Percentiles rank a stretch among this genome's conserved stretches.
These are phyloP conservation scores for Ceratocystis cacaofunesta DNA, from an alignment of 2,329 filamentous ascomycete genomes.

Conservation along the genomic window DNA sequence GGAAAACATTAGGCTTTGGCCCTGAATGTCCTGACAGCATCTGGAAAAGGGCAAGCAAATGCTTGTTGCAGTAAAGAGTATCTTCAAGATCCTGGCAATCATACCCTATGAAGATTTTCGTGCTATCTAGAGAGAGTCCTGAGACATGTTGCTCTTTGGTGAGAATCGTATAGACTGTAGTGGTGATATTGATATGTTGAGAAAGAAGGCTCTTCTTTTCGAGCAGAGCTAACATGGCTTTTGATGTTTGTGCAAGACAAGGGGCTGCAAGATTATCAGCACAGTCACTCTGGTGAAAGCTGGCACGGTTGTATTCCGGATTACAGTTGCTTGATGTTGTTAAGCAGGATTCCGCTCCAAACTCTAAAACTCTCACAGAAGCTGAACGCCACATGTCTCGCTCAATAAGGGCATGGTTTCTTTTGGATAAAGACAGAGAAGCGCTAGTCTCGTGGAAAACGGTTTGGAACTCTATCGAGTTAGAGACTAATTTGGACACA, in stretches of 20 bases:
- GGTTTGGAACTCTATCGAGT: background rate
- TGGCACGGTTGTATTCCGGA: background rate
- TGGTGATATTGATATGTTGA: background rate
- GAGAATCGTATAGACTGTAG: background rate
- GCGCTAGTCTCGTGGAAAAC: background rate
- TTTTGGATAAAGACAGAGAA: background rate
- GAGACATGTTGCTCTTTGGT: background rate
- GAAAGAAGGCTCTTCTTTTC: background rate
- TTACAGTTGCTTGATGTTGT: background rate
- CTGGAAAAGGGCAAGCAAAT: background rate
- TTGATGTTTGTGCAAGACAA: background rate
- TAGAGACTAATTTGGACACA: constrained; percentile 19
- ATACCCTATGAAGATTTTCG: background rate
- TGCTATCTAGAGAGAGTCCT: background rate
- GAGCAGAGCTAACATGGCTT: background rate
- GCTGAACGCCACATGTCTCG: background rate
- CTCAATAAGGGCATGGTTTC: background rate
- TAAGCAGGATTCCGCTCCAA: background rate
- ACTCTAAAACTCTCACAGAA: background rate
- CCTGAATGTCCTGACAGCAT: background rate
- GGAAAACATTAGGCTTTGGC: background rate
- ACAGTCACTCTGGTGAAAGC: background rate
- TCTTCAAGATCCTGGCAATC: background rate
- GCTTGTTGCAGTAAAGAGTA: background rate
- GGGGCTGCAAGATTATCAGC: background rate